phyloP scores from a whole-genome alignment of 768 basidiomycete species.

The Ramaria sp. region DNA sequence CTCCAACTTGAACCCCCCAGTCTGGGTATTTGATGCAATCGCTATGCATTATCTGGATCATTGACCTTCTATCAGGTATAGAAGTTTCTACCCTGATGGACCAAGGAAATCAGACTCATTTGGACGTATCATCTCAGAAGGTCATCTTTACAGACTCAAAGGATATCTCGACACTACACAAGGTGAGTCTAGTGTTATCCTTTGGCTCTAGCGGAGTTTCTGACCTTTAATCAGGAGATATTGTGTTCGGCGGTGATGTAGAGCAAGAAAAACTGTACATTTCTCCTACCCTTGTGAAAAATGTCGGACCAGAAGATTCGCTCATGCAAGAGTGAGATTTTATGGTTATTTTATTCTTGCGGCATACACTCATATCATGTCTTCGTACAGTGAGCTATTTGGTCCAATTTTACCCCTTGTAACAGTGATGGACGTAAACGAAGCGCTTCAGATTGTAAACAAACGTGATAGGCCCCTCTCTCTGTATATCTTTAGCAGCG shows the following conservation, averaged over 20 bases:
- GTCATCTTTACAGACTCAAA: constrained; percentile 48
- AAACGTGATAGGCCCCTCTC: constrained; percentile 18
- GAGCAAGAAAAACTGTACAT: constrained; percentile 16
- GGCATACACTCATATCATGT: background rate
- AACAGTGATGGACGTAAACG: constrained; percentile 16
- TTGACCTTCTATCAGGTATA: constrained; percentile 15
- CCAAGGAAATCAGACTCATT: constrained; percentile 32
- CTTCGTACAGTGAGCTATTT: constrained; percentile 22
- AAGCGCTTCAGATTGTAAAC: constrained; percentile 17
- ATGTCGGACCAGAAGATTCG: constrained; percentile 20
- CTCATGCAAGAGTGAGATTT: constrained; percentile 21
- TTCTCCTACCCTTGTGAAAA: constrained; percentile 21
- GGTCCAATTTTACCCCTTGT: constrained; percentile 26
- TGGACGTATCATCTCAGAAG: constrained; percentile 39
- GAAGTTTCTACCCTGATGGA: constrained; percentile 12
- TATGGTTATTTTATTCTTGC: too few relatives aligned
- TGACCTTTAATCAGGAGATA: constrained; percentile 14
- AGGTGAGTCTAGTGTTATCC: constrained; percentile 32
- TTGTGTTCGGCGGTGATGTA: constrained; percentile 20
- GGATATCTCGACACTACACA: constrained; percentile 52
- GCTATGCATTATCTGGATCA: too few relatives aligned
- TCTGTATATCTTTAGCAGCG: constrained; percentile 20
- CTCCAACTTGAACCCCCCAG: too few relatives aligned
- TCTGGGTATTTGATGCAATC: too few relatives aligned
- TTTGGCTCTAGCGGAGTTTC: too few relatives aligned